phyloP scores from a whole-genome alignment of 2,329 filamentous ascomycete species.

The Verticillium alfalfae region DNA sequence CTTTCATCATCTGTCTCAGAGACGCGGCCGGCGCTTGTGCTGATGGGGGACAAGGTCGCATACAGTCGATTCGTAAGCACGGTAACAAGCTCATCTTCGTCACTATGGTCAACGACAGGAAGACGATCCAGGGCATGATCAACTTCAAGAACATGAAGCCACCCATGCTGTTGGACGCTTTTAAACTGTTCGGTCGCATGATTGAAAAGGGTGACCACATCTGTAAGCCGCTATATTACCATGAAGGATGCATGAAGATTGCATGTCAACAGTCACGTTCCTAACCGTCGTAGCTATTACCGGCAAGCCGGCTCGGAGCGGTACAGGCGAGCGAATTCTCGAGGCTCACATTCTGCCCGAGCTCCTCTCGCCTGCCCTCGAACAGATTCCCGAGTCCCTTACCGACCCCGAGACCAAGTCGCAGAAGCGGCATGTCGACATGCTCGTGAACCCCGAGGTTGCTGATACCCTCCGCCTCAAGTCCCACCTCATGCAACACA shows the following conservation, averaged over 20 bases:
- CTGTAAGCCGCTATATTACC: slow-evolving; percentile 46
- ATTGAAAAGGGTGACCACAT: slow-evolving; percentile 79
- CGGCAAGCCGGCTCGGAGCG: slow-evolving; percentile 65
- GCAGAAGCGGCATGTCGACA: slow-evolving; percentile 77
- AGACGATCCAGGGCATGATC: slow-evolving; percentile 70
- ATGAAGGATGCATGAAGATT: too few species aligned
- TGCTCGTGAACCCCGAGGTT: slow-evolving; percentile 67
- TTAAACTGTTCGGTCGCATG: slow-evolving; percentile 58
- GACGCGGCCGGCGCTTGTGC: slow-evolving; percentile 18
- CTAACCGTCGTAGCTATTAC: slow-evolving; percentile 49
- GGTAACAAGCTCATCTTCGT: slow-evolving; percentile 81
- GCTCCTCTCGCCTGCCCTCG: slow-evolving; percentile 71
- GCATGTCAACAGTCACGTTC: not conserved
- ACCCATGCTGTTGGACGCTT: slow-evolving; percentile 31
- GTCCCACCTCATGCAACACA: slow-evolving; percentile 65
- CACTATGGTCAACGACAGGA: slow-evolving; percentile 68
- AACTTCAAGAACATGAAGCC: slow-evolving; percentile 47
- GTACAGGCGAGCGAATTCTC: slow-evolving; percentile 71
- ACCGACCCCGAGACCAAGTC: slow-evolving; percentile 67
- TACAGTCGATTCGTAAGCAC: slow-evolving; percentile 64
- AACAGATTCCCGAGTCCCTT: slow-evolving; percentile 68
- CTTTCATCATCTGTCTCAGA: not conserved
- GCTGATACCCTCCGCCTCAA: slow-evolving; percentile 69
- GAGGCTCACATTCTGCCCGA: slow-evolving; percentile 62
- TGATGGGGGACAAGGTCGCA: slow-evolving; percentile 52